phyloP scores from a whole-genome alignment of 441 rosid species.

The Euphorbia celastroides region DNA sequence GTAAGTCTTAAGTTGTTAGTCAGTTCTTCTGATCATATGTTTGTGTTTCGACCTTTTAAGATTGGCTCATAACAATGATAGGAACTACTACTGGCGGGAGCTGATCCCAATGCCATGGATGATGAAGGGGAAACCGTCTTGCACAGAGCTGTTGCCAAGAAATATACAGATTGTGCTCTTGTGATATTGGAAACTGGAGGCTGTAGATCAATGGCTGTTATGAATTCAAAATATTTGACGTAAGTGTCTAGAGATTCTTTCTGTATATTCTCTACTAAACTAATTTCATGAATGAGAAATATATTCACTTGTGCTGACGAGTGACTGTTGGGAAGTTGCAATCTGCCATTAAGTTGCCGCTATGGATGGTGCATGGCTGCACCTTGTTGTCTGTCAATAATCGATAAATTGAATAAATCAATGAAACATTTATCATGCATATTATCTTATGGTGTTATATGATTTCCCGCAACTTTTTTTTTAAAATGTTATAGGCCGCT shows the following conservation, averaged over 20 bases:
- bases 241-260: constrained; percentile 34
- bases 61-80: constrained; percentile 28
- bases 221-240: constrained; percentile 79
- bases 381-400: no score
- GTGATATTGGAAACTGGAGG: constrained; percentile 94
- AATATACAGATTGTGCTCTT: constrained; percentile 90
- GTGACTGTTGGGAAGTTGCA: neutral
- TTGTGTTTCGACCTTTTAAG: constrained; percentile 13
- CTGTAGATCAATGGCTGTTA: constrained; percentile 74
- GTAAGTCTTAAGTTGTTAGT: constrained; percentile 47
- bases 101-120: constrained; percentile 99
- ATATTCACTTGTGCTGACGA: neutral
- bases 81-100: constrained; percentile 96
- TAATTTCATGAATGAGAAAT: neutral
- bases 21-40: constrained; percentile 11
- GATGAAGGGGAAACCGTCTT: constrained; percentile 99
- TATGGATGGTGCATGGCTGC: neutral
- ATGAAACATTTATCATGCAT: no score
- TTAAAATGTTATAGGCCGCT: constrained; percentile 66
- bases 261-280: neutral
- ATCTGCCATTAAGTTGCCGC: neutral
- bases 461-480: constrained; percentile 9
- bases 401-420: neutral
- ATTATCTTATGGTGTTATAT: no score
- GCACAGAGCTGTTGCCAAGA: constrained; percentile 87